Percentiles rank a stretch among this genome's conserved stretches.
Conservation (phyloP, 805 yeast genomes). For the Hyphopichia homilentoma region DNA sequence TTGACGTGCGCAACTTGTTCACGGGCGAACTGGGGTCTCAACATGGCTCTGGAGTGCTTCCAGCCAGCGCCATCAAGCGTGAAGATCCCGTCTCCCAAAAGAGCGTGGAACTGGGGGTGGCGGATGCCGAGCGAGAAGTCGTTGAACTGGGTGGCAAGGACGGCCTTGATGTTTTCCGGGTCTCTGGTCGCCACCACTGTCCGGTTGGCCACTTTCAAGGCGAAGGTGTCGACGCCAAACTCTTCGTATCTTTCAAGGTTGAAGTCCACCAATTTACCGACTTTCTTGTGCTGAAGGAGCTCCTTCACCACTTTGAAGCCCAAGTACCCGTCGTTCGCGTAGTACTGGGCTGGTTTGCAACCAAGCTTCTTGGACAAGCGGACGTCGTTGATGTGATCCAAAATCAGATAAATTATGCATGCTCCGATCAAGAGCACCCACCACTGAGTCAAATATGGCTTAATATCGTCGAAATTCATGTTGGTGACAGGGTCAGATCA, state of each 20-base stretch:
- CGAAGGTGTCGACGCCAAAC: conserved; percentile 6
- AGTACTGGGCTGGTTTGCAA: conserved; percentile 4
- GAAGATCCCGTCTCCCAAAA: conserved; percentile 42
- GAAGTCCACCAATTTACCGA: conserved; percentile 18
- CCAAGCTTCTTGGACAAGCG: conserved; percentile 9
- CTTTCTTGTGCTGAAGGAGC: conserved; percentile 9
- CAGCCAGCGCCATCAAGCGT: conserved; percentile 41
- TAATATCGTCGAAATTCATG: no score
- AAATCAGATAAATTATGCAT: no score
- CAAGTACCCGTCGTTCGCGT: conserved; percentile 5
- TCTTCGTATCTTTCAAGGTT: conserved; percentile 10
- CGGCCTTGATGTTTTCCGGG: conserved; percentile 40
- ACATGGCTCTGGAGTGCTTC: conserved; percentile 42
- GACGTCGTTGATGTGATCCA: no score
- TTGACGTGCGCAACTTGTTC: conserved; percentile 41
- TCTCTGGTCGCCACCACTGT: conserved; percentile 25
- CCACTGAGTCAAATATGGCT: no score
- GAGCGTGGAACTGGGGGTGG: conserved; percentile 32
- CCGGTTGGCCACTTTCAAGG: conserved; percentile 15
- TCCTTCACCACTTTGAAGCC: conserved; percentile 15
- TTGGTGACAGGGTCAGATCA: no score
- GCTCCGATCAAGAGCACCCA: no score
- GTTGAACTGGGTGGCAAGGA: conserved; percentile 40
- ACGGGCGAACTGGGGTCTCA: conserved; percentile 42
- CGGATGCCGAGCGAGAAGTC: conserved; percentile 38